Conservation (phyloP, 495 filamentous ascomycete species). For the Xylaria nigripes region DNA sequence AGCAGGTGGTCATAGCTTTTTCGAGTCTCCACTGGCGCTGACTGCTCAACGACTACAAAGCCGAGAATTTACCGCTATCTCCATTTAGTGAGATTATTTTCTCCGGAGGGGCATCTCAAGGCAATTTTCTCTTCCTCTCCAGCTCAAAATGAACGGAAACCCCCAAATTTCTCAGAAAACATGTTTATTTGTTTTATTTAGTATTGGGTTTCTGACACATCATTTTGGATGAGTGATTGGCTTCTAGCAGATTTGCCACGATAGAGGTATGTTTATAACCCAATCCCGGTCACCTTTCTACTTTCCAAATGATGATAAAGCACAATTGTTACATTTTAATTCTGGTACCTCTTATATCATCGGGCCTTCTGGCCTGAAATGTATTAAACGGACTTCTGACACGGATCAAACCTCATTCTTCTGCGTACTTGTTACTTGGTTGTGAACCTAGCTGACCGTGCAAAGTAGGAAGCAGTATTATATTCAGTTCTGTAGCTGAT, state of each 20-base stretch:
- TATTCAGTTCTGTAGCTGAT: neutral
- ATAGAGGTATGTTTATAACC: slow-evolving; percentile 9
- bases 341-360: slow-evolving; percentile 64
- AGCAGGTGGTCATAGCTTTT: slow-evolving; percentile 2
- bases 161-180: too few relatives aligned
- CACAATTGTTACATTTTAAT: slow-evolving; percentile 33
- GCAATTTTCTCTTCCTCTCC: neutral
- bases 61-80: slow-evolving; percentile 7
- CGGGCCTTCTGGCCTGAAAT: slow-evolving; percentile 40
- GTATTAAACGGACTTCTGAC: slow-evolving; percentile 56
- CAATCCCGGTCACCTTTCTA: neutral
- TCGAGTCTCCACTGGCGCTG: neutral
- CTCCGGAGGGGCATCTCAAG: slow-evolving; percentile 6
- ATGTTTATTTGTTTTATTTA: too few relatives aligned
- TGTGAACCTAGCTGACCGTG: neutral
- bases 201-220: too few relatives aligned
- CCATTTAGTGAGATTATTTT: slow-evolving; percentile 9
- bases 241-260: neutral
- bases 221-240: neutral
- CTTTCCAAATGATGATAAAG: slow-evolving; percentile 42
- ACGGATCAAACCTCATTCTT: slow-evolving; percentile 1
- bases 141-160: neutral
- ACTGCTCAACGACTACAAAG: neutral
- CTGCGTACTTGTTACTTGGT: neutral
- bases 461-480: neutral